These are phyloP conservation scores for Fraxinus quadrangulata DNA, from an alignment of 257 asterid genomes.

Conservation along the genomic window DNA sequence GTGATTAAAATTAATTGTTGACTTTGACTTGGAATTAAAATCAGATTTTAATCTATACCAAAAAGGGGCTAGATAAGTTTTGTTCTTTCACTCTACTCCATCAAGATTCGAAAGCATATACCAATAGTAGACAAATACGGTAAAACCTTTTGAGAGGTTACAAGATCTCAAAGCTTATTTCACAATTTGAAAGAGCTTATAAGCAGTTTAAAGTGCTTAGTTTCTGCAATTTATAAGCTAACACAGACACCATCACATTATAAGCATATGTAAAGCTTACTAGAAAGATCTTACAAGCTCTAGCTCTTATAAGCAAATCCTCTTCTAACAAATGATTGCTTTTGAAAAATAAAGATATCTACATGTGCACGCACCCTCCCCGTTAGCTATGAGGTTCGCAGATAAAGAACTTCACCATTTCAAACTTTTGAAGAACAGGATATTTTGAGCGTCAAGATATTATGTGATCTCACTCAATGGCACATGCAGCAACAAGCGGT, in stretches of 20 bases:
- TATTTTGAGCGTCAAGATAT: no score
- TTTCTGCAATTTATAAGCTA: not conserved
- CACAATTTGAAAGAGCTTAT: not conserved
- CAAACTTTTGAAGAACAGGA: not conserved
- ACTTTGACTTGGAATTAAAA: no score
- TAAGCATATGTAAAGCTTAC: not conserved
- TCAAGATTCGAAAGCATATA: not conserved
- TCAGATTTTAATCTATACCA: no score
- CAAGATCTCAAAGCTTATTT: not conserved
- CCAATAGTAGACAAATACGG: not conserved
- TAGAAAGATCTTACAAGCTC: not conserved
- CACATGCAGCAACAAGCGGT: not conserved
- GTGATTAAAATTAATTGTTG: no score
- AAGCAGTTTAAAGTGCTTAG: not conserved
- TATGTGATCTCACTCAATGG: no score
- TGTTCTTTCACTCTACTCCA: not conserved
- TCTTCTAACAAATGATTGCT: not conserved
- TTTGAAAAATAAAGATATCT: not conserved
- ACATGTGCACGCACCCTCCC: not conserved
- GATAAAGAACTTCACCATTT: not conserved
- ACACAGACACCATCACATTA: not conserved
- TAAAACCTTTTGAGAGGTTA: not conserved
- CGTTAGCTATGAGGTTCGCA: not conserved
- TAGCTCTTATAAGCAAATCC: not conserved
- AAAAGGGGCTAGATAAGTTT: no score